Evolutionary conservation across 2,329 filamentous ascomycete species (phyloP), one percentile per base, ranked within the genome.

Genomic region (Penicillium digitatum): DNA sequence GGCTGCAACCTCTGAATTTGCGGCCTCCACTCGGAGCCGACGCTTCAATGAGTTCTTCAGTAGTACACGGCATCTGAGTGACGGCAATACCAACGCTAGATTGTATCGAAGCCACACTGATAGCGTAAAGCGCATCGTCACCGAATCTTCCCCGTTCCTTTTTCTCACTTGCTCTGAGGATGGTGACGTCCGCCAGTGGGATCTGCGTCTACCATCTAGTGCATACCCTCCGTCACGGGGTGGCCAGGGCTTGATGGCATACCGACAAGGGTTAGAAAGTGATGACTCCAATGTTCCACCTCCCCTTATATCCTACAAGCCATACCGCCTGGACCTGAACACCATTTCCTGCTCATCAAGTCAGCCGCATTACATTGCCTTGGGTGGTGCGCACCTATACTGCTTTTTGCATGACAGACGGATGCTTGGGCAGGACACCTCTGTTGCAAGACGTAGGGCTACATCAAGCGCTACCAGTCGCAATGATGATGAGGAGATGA

Each of bases 121-220:
- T 64, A 78, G 85, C 11, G 86, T 85, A 29, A 88, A 88, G 73
- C 78, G 85, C 32, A 87, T 88, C 45, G 83, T 88, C 32, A 88
- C 85, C 0, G 85, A 88, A 64, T 84, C 82, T 6, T 87, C 83
- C 3, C 86, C 85, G 0, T 78, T 84, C 67, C 77, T 86, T n/a
- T 88, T 88, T 64, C 70, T 88, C 52, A 88, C 84, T 0, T 88
- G 86, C 67, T 87, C 84, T 0, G 86, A 88, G 65, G 85, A 88
- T 69, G 85, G 86, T 26, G 85, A 87, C 60, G 84, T 88, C 29
- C 78, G 86, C 44, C 86, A 88, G 63, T 88, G 85, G 82, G 85
- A 88, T 69, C 68, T 86, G 40, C 77, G 85, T 22, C 81, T 84
- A 63, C 85, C 85, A 2, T 84, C 83, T 1, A 82, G 78, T n/a